Evolutionary conservation across 805 yeast genomes (phyloP).

Genomic region (Ogataea angusta): DNA sequence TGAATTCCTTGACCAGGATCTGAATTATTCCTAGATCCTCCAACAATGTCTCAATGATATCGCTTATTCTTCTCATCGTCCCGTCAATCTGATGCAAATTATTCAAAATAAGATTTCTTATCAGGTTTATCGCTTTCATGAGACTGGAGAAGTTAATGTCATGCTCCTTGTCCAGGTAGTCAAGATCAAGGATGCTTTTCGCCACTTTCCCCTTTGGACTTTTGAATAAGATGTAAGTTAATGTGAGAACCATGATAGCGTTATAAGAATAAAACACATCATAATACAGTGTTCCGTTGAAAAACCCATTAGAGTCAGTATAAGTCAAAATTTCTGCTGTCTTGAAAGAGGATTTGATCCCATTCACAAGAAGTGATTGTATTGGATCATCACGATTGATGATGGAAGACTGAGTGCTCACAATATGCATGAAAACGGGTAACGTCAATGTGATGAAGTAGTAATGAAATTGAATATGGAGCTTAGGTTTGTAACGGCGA

Average conservation of each 20-base stretch:
- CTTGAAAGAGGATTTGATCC: conserved; percentile 39
- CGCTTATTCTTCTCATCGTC: conserved; percentile 41
- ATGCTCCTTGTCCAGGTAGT: conserved; percentile 26
- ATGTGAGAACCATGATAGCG: conserved; percentile 39
- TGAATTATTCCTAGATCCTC: conserved; percentile 40
- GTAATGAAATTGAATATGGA: conserved; percentile 41
- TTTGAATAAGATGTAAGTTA: conserved; percentile 38
- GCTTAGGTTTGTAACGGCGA: conserved; percentile 39
- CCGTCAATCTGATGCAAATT: conserved; percentile 37
- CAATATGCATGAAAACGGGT: conserved; percentile 42
- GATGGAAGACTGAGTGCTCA: conserved; percentile 33
- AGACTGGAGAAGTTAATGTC: conserved; percentile 28
- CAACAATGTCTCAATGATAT: conserved; percentile 39
- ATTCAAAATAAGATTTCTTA: conserved; percentile 32
- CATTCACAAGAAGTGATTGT: conserved; percentile 37
- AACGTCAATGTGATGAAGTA: conserved; percentile 40
- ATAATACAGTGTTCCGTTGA: conserved; percentile 43
- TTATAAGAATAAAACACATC: conserved; percentile 45
- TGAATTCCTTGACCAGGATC: conserved; percentile 27
- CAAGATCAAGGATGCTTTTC: conserved; percentile 28
- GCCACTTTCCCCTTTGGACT: conserved; percentile 21
- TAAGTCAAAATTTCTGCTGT: conserved; percentile 38
- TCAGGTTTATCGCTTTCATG: conserved; percentile 33
- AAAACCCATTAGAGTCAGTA: conserved; percentile 36
- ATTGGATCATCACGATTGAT: conserved; percentile 41